A percentile compares a stretch with the other conserved stretches of the same genome.
These are phyloP conservation scores for Jaminaea rosea DNA, from an alignment of 1,284 basidiomycete species.

Conservation along the genomic window DNA sequence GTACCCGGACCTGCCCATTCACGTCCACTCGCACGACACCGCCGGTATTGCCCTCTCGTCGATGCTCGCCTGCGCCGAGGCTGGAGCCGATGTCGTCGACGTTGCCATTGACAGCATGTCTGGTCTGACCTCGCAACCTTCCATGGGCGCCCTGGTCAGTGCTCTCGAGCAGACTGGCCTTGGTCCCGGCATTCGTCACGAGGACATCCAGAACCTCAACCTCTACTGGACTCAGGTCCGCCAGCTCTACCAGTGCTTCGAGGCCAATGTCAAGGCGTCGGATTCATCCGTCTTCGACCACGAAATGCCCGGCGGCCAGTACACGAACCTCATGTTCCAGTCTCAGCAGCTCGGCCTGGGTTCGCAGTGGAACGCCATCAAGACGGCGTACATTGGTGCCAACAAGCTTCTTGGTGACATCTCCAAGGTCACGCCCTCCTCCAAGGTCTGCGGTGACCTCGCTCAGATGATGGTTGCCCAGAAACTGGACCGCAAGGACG, in stretches of 20 bases:
- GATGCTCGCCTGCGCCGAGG: conserved; percentile 90
- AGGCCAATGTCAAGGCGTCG: conserved; percentile 93
- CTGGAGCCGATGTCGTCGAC: conserved; percentile 95
- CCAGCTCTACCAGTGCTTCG: conserved; percentile 90
- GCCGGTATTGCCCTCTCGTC: conserved; percentile 94
- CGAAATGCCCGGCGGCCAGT: conserved; percentile 92
- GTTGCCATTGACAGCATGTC: conserved; percentile 96
- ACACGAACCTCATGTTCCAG: conserved; percentile 69
- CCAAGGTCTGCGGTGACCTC: conserved; percentile 98
- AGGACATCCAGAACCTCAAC: conserved; percentile 95
- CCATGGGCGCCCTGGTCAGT: conserved; percentile 91
- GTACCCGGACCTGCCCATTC: conserved; percentile 94
- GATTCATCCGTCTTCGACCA: conserved; percentile 84
- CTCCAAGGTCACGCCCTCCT: conserved; percentile 98
- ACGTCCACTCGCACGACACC: conserved; percentile 99
- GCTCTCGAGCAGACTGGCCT: conserved; percentile 90
- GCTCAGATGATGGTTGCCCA: conserved; percentile 95
- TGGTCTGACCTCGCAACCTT: conserved; percentile 93
- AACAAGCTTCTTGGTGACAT: conserved; percentile 80
- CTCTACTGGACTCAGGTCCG: conserved; percentile 97
- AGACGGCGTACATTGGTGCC: conserved; percentile 79
- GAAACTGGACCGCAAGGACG: conserved; percentile 74
- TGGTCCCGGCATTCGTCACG: conserved; percentile 93
- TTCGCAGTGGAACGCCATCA: conserved; percentile 96
- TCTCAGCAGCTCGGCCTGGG: conserved; percentile 92